Evolutionary conservation across 2,329 filamentous ascomycete genomes (phyloP), one percentile per base, ranked within the genome.

Genomic region (Raffaelea albimanens): DNA sequence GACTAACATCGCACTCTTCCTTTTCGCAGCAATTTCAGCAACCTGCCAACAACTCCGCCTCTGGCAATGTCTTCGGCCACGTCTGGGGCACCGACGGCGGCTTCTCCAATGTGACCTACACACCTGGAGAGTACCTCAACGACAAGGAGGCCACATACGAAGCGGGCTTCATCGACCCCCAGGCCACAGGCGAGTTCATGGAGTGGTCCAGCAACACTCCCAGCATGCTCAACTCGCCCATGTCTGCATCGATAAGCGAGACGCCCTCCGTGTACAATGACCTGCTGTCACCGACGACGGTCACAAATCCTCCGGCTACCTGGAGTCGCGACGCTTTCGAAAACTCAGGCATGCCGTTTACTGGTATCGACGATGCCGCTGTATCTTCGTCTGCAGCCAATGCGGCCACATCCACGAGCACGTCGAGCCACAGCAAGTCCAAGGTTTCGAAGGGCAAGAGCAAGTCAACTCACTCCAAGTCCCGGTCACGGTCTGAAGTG

Each of bases 91-190:
- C 43, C 21, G 45, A 47, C 9, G 33, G 18, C 19, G 44, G 38
- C 11, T 43, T 42, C 23, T 29, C 47, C 5, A 29, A 20, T 18
- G 31, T 49, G 42, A 47, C 47, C 3, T 53, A 48, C 13, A 38
- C 49, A 5, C 51, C 51, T 9, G 49, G 51, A 20, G 49, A 48
- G 31, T 53, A 52, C 34, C 44, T 53, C 8, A 47, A 52, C 25
- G 43, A 48, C 29, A 50, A 51, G n/a, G 45, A 45, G 18, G 19
- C 41, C 10, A 22, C 47, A 4, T 52, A 48, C 29, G 44, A 50
- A 14, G 25, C 25, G 25, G 40, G 29, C 25, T 51, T 45, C 13
- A 13, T 45, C n/a, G 50, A 53, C 8, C 22, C 43, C 3, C 45
- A 39, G 18, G 42, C 19, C 14, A 4, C 25, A 13, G 29, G 31